Base-by-base conservation (phyloP, 169 alveolate species). In the Cryptosporidium felis region DNA sequence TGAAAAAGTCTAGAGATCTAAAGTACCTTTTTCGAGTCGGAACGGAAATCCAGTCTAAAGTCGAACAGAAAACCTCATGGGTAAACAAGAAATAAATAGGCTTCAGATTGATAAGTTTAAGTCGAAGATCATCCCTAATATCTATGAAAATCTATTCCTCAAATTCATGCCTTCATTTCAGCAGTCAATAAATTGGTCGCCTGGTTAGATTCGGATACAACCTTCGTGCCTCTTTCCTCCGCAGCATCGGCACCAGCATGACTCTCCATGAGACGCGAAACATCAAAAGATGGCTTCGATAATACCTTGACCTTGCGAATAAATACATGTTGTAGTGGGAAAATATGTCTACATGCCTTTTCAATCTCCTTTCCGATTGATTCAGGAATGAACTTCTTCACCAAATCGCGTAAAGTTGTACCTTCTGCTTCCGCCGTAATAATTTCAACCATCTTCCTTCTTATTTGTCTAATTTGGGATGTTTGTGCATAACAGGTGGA, bases 271-370 rank as follows among this genome's bases (percentile, higher is more conserved):
- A 94, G 91, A 53, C 82, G 90, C 62, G 92, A 80, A 82, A 89
- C 89, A 90, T 97, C 99, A 90, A 97, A 94, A 92, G 96, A 96
- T 16, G 99, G 99, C 94, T 97, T 96, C 93, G 97, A 97, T 89
- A 98, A 92, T 59, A 97, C 95, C 95, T 98, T 98, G 80, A 96
- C 98, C 94, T 97, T 97, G 66, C 99, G 94, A 91, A 98, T 94
- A 79, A 94, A 92, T 63, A 96, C 98, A 94, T 97, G 95, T 91
- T 97, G 98, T 80, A 98, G 94, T 4, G 99, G 99, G 96, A 94
- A 97, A 91, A 97, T 96, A 82, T 92, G 90, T 79, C 94, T 95
- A 92, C 99, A 93, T 80, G 96, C 97, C 94, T 97, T 95, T 66
- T 95, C 98, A 91, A 98, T 96, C 89, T 95, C 97, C 91, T 96